phyloP scores from a whole-genome alignment of 495 filamentous ascomycete species.

The Trichoderma gamsii region DNA sequence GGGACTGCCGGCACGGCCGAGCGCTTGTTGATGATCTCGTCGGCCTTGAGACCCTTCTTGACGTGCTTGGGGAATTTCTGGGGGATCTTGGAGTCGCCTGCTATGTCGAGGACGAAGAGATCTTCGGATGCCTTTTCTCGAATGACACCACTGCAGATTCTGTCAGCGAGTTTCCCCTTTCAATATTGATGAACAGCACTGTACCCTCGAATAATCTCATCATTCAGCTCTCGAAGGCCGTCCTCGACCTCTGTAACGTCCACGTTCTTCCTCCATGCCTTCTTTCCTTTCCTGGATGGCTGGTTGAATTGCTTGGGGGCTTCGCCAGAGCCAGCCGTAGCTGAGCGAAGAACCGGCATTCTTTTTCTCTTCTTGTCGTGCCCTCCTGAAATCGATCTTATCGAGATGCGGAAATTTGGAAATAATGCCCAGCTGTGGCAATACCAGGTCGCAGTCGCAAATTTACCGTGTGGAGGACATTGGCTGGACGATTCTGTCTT shows the following conservation, averaged over 20 bases:
- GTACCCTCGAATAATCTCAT: slow-evolving; percentile 85
- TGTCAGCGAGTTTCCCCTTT: slow-evolving; percentile 22
- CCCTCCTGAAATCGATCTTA: background rate
- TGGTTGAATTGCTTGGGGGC: slow-evolving; percentile 60
- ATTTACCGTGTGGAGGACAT: slow-evolving; percentile 15
- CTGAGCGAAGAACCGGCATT: slow-evolving; percentile 31
- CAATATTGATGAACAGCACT: slow-evolving; percentile 16
- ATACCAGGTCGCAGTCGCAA: background rate
- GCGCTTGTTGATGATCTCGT: slow-evolving; percentile 82
- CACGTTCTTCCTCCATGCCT: slow-evolving; percentile 97
- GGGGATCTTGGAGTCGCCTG: slow-evolving; percentile 56
- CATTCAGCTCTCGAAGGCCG: slow-evolving; percentile 75
- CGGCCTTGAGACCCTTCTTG: slow-evolving; percentile 69
- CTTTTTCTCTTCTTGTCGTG: slow-evolving; percentile 19
- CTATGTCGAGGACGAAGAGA: slow-evolving; percentile 76
- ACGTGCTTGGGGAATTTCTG: slow-evolving; percentile 54
- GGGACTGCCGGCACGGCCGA: slow-evolving; percentile 74
- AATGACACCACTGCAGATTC: slow-evolving; percentile 61
- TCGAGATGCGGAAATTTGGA: background rate
- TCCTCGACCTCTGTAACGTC: slow-evolving; percentile 78
- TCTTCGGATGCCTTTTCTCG: slow-evolving; percentile 69
- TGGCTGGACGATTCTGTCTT: slow-evolving; percentile 2
- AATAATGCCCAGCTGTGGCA: background rate
- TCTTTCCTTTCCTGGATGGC: slow-evolving; percentile 93
- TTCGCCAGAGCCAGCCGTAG: slow-evolving; percentile 28